Evolutionary conservation across 129 eudicot genomes (phyloP).

Genomic region (Saussurea involucrata): DNA sequence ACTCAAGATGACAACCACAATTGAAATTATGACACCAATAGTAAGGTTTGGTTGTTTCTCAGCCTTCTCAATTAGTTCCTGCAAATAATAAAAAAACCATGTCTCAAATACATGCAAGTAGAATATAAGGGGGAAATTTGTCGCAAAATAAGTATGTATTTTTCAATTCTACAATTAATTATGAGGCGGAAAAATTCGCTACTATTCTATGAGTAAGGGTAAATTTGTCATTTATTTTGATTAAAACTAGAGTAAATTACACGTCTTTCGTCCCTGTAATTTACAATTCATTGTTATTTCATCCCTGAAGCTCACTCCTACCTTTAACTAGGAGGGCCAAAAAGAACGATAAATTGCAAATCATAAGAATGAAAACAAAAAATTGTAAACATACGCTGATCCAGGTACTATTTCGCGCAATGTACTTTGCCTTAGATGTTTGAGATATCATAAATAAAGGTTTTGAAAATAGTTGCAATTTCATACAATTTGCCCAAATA

Average conservation of each 20-base stretch:
- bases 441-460: not conserved
- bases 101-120: not conserved
- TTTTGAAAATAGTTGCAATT: not conserved
- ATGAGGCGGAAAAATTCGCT: too few relatives aligned
- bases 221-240: too few relatives aligned
- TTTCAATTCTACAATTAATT: not conserved
- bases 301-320: too few relatives aligned
- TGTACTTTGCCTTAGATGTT: not conserved
- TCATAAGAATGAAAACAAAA: too few relatives aligned
- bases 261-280: too few relatives aligned
- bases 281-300: too few relatives aligned
- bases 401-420: too few relatives aligned
- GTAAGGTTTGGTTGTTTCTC: conserved; percentile 57
- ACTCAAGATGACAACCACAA: conserved; percentile 40
- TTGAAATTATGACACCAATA: conserved; percentile 45
- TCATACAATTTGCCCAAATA: not conserved
- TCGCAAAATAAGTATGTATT: not conserved
- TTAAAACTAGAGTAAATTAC: too few relatives aligned
- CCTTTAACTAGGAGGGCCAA: too few relatives aligned
- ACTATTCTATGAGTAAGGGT: too few relatives aligned
- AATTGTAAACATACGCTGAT: not conserved
- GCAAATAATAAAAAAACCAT: not conserved
- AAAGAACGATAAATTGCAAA: too few relatives aligned
- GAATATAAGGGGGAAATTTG: not conserved
- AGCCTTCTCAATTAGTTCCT: conserved; percentile 52